Conservation (phyloP, 1,139 yeast species). For the Chernovozyma sophiae-reginae region DNA sequence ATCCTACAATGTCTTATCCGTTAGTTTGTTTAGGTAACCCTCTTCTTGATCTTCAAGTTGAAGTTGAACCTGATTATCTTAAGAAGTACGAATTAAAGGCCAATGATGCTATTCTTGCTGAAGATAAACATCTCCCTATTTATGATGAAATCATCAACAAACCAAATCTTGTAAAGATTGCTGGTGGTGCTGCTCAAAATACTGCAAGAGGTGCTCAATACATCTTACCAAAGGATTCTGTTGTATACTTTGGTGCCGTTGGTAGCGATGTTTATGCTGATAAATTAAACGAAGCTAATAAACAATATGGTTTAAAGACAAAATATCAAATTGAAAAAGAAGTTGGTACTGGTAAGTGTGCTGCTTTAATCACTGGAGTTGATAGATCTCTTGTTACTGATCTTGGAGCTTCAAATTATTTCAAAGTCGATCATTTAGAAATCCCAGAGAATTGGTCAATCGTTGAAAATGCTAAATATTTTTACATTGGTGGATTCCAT, state of each 20-base stretch:
- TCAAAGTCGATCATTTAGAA: slow-evolving; percentile 83
- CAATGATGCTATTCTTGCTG: slow-evolving; percentile 92
- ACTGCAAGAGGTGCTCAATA: slow-evolving; percentile 99
- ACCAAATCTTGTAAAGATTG: slow-evolving; percentile 67
- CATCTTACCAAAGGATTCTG: slow-evolving; percentile 75
- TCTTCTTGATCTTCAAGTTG: slow-evolving; percentile 82
- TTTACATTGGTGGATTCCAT: slow-evolving; percentile 97
- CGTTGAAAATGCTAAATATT: slow-evolving; percentile 77
- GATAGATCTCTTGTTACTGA: slow-evolving; percentile 94
- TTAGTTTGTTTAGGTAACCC: slow-evolving; percentile 57
- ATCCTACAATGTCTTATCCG: slow-evolving; percentile 32
- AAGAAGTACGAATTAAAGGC: slow-evolving; percentile 80
- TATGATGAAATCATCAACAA: slow-evolving; percentile 68
- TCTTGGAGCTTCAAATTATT: slow-evolving; percentile 96
- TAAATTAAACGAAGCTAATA: slow-evolving; percentile 76
- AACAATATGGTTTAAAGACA: slow-evolving; percentile 82
- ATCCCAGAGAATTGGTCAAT: slow-evolving; percentile 86
- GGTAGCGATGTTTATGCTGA: slow-evolving; percentile 90
- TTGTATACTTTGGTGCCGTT: slow-evolving; percentile 92
- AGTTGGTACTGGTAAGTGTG: slow-evolving; percentile 94
- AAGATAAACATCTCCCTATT: slow-evolving; percentile 82
- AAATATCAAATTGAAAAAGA: slow-evolving; percentile 75
- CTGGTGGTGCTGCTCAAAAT: slow-evolving; percentile 99
- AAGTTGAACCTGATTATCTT: slow-evolving; percentile 65
- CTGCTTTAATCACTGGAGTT: slow-evolving; percentile 85